phyloP scores from a whole-genome alignment of 108 stramenopile species.

The Nannochloropsis granulata region DNA sequence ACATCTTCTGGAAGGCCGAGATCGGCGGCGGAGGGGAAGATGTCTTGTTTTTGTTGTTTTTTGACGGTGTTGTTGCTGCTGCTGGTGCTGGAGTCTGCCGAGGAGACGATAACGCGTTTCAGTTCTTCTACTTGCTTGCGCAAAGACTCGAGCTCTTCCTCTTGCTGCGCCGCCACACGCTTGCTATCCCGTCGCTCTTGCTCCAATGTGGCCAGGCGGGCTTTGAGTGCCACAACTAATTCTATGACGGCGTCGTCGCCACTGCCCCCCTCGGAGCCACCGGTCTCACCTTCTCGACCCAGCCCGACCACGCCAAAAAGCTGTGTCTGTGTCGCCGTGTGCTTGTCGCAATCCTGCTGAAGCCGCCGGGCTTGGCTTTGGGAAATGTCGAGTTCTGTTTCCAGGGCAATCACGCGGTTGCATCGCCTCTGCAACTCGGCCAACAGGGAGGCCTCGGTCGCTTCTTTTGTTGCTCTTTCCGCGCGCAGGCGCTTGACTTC shows the following conservation, averaged over 20 bases:
- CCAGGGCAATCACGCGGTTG: background rate
- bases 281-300: background rate
- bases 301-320: background rate
- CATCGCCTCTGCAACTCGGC: background rate
- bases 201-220: background rate
- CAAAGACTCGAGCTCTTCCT: background rate
- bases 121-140: background rate
- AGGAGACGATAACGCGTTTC: background rate
- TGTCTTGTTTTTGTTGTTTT: background rate
- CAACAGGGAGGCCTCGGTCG: background rate
- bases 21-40: background rate
- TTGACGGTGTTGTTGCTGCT: background rate
- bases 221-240: background rate
- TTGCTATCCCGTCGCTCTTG: background rate
- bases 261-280: background rate
- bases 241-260: background rate
- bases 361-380: background rate
- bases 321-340: background rate
- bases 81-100: background rate
- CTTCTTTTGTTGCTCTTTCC: background rate
- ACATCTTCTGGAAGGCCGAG: background rate
- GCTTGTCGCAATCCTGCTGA: background rate
- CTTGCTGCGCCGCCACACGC: background rate
- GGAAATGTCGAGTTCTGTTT: background rate
- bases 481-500: background rate